A percentile compares a stretch with the other conserved stretches of the same genome.
Conservation (phyloP, 345 rosid species). For the Murraya koenigii region DNA sequence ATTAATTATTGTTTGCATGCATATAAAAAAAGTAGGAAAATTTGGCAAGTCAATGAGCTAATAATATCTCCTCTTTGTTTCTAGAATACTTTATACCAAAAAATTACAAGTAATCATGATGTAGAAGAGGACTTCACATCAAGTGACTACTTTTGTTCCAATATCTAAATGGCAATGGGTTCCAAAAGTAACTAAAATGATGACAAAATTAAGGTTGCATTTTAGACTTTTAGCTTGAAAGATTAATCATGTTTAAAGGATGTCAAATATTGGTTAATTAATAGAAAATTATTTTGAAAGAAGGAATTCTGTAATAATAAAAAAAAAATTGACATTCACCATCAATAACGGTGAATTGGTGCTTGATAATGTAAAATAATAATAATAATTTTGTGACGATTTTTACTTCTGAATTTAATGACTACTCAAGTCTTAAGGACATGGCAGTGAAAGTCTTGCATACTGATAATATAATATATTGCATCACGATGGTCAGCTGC, state of each 20-base stretch:
- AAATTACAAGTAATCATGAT: not conserved
- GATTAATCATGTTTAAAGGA: not conserved
- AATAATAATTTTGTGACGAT: not conserved
- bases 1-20: too few relatives aligned
- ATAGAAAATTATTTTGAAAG: not conserved
- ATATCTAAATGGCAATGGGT: not conserved
- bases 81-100: not conserved
- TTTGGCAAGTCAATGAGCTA: too few relatives aligned
- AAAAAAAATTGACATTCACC: not conserved
- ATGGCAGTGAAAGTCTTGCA: not conserved
- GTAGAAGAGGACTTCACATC: not conserved
- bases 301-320: not conserved
- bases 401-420: not conserved
- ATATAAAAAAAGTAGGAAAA: too few relatives aligned
- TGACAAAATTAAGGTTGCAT: not conserved
- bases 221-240: not conserved
- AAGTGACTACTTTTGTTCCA: not conserved
- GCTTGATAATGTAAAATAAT: not conserved
- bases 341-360: not conserved
- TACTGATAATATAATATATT: too few relatives aligned
- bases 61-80: not conserved
- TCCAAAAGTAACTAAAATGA: not conserved
- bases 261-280: not conserved
- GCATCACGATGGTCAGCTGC: not conserved
- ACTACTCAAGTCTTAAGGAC: not conserved